Conservation (phyloP, 2,329 filamentous ascomycete genomes). For the Epichloe uncinata region DNA sequence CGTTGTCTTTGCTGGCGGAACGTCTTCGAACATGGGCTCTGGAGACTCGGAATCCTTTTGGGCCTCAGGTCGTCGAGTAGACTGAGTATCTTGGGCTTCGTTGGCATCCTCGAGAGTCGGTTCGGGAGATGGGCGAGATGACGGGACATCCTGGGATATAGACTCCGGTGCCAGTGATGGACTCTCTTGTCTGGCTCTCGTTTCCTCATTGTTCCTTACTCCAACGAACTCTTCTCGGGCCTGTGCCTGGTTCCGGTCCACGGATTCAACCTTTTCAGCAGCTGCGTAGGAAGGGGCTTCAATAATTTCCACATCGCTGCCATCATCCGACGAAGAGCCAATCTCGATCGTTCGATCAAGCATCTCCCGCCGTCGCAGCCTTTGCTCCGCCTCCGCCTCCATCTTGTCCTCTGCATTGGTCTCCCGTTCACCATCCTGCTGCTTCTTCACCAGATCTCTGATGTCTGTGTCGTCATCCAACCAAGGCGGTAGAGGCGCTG, state of each 20-base stretch:
- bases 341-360: slow-evolving; percentile 46
- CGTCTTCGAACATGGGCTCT: slow-evolving; percentile 24
- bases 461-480: slow-evolving; percentile 53
- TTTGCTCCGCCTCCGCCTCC: slow-evolving; percentile 42
- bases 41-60: slow-evolving; percentile 18
- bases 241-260: slow-evolving; percentile 2
- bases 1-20: slow-evolving; percentile 14
- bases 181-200: neutral
- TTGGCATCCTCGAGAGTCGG: neutral
- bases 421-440: slow-evolving; percentile 40
- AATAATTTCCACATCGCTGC: slow-evolving; percentile 44
- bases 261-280: neutral
- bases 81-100: neutral
- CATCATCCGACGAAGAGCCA: slow-evolving; percentile 45
- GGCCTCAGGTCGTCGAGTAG: neutral
- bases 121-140: slow-evolving; percentile 7
- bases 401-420: slow-evolving; percentile 52
- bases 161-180: slow-evolving; percentile 10
- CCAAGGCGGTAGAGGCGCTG: slow-evolving; percentile 64
- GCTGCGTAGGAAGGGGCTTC: slow-evolving; percentile 29
- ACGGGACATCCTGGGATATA: slow-evolving; percentile 25
- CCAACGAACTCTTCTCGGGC: slow-evolving; percentile 3
- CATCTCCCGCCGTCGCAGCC: slow-evolving; percentile 27
- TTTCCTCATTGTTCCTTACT: neutral
- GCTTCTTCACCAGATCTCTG: slow-evolving; percentile 45